Base-by-base conservation (phyloP, 768 basidiomycete species). In the Mycena epipterygia region DNA sequence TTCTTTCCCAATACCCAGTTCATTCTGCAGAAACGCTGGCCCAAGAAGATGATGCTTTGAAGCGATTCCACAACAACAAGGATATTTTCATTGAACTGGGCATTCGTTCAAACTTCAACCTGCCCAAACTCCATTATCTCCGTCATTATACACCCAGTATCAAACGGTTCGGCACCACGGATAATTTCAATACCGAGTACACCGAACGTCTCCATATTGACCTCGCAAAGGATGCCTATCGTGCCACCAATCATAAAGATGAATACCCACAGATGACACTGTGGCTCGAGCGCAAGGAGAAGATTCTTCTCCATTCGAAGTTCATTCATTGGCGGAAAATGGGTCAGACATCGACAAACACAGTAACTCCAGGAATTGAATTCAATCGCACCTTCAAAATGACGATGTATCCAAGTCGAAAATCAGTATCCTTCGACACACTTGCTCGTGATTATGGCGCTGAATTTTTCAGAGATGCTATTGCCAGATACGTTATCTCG, bases 71-170 rank as follows among this genome's bases (percentile, higher is more conserved):
- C 33, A 30, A 41, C 35, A 61, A 68, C 42, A 68, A 68, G 17
- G 1, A 7, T 2, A 57, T 68, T 17, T 68, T 68, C 25, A 25
- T 68, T 2, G 42, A 29, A 8, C 73, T 79, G 1, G 76, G 74
- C 12, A 74, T 81, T 29, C 75, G 78, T 2, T 23, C 62, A 1
- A 42, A 82, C 41, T 84, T 85, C 71, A 78, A 82, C 35, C 74
- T 85, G 30, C 58, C 58, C 8, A 59, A 59, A n/a, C 41, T 59
- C 16, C 58, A 59, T 42, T 19, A 29, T 14, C 4, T 42, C 27
- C 9, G 6, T 2, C 58, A 59, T 32, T 59, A 59, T 32, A 12
- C 41, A 3, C 2, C 32, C 2, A 29, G 5, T 12, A 59, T 59
- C 29, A 7, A 29, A 25, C 58, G 29, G 27, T 44, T 59, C 17